Evolutionary conservation across 2,329 filamentous ascomycete species (phyloP).

Genomic region (Fusarium longipes): DNA sequence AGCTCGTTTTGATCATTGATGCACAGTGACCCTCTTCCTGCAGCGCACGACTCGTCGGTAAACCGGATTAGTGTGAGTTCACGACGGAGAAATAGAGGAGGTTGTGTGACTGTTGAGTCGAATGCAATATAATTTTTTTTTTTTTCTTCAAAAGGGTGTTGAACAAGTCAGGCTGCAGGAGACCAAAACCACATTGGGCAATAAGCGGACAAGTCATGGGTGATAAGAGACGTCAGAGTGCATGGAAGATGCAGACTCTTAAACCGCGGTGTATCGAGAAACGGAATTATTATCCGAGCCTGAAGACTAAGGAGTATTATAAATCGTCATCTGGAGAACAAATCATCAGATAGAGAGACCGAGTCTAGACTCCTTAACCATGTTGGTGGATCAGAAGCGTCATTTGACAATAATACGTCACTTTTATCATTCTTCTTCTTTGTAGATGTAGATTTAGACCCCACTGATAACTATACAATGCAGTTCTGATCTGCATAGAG

Average conservation of each 20-base stretch:
- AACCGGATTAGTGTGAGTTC: slow-evolving; percentile 3
- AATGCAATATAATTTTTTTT: neutral
- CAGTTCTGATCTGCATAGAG: neutral
- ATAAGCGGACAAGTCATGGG: neutral
- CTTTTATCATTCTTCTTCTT: too few species aligned
- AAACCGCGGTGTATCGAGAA: slow-evolving; percentile 3
- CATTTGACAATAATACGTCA: neutral
- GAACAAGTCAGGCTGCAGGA: slow-evolving; percentile 32
- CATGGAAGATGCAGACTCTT: slow-evolving; percentile 15
- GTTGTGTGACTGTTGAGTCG: neutral
- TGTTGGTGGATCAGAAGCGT: neutral
- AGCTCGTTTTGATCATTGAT: slow-evolving; percentile 8
- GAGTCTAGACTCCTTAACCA: neutral
- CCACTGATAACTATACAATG: neutral
- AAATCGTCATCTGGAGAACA: neutral
- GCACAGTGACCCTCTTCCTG: slow-evolving; percentile 4
- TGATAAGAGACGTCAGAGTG: slow-evolving; percentile 10
- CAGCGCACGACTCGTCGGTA: slow-evolving; percentile 14
- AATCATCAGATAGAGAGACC: neutral
- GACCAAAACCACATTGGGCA: slow-evolving; percentile 26
- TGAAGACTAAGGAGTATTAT: neutral
- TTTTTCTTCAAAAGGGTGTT: slow-evolving; percentile 24
- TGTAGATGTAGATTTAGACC: neutral
- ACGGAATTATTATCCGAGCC: neutral
- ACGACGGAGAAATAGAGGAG: neutral